A percentile compares a stretch with the other conserved stretches of the same genome.
These are phyloP conservation scores for Globisporangium okanoganense DNA, from an alignment of 352 stramenopile genomes.

Conservation along the genomic window DNA sequence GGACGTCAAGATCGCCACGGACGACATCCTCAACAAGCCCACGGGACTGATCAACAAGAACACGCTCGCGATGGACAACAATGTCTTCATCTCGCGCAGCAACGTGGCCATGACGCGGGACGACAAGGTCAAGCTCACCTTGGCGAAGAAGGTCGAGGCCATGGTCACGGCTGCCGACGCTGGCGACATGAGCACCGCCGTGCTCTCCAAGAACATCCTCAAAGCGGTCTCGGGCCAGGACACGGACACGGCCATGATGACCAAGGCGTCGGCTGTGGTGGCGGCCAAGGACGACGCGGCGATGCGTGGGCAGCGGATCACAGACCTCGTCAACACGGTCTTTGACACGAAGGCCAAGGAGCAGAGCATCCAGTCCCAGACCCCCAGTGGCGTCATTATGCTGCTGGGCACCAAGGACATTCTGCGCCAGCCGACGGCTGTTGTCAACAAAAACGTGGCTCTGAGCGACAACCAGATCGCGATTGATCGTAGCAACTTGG, in stretches of 20 bases:
- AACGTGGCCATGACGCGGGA: constrained; percentile 29
- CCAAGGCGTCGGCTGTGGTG: constrained; percentile 29
- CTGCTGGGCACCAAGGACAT: constrained; percentile 23
- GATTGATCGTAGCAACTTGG: not conserved
- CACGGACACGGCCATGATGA: constrained; percentile 26
- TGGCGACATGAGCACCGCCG: not conserved
- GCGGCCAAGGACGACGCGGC: constrained; percentile 21
- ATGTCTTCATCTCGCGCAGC: constrained; percentile 26
- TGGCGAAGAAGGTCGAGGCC: constrained; percentile 19
- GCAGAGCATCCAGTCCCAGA: constrained; percentile 13
- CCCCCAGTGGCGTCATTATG: constrained; percentile 8
- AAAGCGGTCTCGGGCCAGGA: constrained; percentile 16
- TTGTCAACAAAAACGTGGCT: constrained; percentile 30
- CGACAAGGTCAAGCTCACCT: constrained; percentile 20
- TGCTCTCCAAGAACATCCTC: constrained; percentile 16
- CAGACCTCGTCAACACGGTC: constrained; percentile 20
- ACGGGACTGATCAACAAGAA: constrained; percentile 36
- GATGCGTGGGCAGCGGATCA: constrained; percentile 14
- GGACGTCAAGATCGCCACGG: constrained; percentile 10
- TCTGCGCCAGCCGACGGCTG: constrained; percentile 19
- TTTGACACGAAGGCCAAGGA: constrained; percentile 8
- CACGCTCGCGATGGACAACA: constrained; percentile 30
- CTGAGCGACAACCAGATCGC: constrained; percentile 22
- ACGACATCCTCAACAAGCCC: constrained; percentile 21
- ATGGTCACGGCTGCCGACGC: constrained; percentile 1